Conservation (phyloP, 1,284 basidiomycete genomes). For the Cutaneotrichosporon cutaneum region DNA sequence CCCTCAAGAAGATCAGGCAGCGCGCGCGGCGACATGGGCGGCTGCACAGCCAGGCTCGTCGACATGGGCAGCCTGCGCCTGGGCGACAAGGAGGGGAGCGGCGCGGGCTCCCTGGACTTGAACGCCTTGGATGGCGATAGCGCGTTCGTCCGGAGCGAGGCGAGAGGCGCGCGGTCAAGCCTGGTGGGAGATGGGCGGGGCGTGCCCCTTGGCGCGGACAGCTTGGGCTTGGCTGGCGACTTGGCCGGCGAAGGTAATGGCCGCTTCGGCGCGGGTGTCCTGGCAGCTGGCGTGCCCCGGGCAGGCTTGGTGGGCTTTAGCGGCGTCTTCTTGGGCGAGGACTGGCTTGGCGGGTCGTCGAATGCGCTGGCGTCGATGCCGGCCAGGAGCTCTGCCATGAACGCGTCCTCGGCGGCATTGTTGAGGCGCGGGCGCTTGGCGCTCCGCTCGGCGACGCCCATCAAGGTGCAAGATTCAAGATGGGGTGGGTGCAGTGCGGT, state of each 20-base stretch:
- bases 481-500: neutral
- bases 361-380: conserved; percentile 50
- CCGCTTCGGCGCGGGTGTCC: neutral
- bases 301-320: neutral
- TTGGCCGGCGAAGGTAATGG: neutral
- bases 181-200: neutral
- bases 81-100: neutral
- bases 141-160: neutral
- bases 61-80: neutral
- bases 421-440: conserved; percentile 10
- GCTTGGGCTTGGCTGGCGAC: neutral
- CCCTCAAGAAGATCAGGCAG: neutral
- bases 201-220: neutral
- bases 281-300: neutral
- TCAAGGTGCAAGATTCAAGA: conserved; percentile 10
- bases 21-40: neutral
- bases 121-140: neutral
- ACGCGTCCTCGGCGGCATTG: conserved; percentile 34
- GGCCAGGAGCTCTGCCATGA: conserved; percentile 48
- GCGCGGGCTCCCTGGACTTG: neutral
- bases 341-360: conserved; percentile 20
- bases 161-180: neutral
- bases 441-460: neutral
- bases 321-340: conserved; percentile 9
- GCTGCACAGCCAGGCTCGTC: neutral